These are phyloP conservation scores for Corrigiola litoralis DNA, from an alignment of 179 eudicot genomes.

Conservation along the genomic window DNA sequence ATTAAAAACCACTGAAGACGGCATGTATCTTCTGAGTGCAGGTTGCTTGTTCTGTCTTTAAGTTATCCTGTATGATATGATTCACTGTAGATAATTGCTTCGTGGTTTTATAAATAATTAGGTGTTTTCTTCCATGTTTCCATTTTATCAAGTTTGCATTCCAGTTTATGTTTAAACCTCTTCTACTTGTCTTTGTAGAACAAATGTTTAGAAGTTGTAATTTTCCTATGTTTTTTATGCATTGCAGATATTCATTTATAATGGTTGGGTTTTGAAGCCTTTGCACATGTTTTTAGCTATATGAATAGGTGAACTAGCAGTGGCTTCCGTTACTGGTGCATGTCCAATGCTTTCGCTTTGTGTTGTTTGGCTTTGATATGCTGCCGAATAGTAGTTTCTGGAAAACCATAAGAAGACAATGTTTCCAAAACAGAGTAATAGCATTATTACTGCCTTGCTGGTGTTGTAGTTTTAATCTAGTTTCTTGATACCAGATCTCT, in stretches of 20 bases:
- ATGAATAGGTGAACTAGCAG: background rate
- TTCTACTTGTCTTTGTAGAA: background rate
- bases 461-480: background rate
- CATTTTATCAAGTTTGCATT: background rate
- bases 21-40: constrained; percentile 94
- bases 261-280: too few relatives aligned
- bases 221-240: too few relatives aligned
- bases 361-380: background rate
- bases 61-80: background rate
- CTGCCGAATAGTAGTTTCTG: too few relatives aligned
- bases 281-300: background rate
- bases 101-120: too few relatives aligned
- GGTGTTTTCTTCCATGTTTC: too few relatives aligned
- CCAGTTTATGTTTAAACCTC: background rate
- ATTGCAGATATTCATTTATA: background rate
- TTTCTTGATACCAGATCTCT: background rate
- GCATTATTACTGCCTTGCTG: too few relatives aligned
- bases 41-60: constrained; percentile 36
- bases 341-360: background rate
- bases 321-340: background rate
- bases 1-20: constrained; percentile 78
- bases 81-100: too few relatives aligned
- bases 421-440: too few relatives aligned
- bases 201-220: background rate
- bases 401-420: too few relatives aligned